Evolutionary conservation across 179 eudicot species (phyloP), one percentile per base, ranked within the genome.

Genomic region (Nepenthes alata): DNA sequence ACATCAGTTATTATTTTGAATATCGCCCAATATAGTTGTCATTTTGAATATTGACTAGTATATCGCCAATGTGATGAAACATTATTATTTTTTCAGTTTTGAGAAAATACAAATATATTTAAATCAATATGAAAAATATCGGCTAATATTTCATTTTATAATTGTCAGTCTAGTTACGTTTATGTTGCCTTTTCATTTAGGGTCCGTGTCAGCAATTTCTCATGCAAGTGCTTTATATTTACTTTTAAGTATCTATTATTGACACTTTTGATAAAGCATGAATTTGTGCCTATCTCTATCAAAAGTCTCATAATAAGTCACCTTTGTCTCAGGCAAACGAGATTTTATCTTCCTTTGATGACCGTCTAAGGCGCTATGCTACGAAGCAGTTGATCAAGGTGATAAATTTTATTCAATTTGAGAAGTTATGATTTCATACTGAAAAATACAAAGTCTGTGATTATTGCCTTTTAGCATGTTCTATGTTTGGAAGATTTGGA

Each of bases 271-370:
- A 53, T 55, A 15, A 13, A n/a, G 13, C 0, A 11, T 9, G 16
- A 44, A 4, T 14, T 35, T 15, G 36, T 25, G 15, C 6, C 59
- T 15, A 52, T 41, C 11, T 25, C 15, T 35, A 44, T 9, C 51
- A 0, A 55, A 41, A 68, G 16, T 52, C 51, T 47, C 54, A 55
- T 6, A 50, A 57, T 38, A 7, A 7, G 45, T 41, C 47, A 13
- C 13, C 16, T 12, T 68, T 58, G 39, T 56, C 61, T 63, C 85
- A 93, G 96, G 98, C 97, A 59, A 93, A 79, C 74, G 98, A 93
- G 77, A 93, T 93, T 44, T 71, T 93, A 55, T 93, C 98, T 45
- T 89, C 98, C 50, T 93, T 93, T 57, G 98, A 93, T 79, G 98
- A 89, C 62, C 90, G 98, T 37, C 88, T 93, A 38, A 78, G 98